Percentiles rank a stretch among this genome's conserved stretches.
Conservation (phyloP, 2,329 filamentous ascomycete species). For the Furcasterigmium furcatum region DNA sequence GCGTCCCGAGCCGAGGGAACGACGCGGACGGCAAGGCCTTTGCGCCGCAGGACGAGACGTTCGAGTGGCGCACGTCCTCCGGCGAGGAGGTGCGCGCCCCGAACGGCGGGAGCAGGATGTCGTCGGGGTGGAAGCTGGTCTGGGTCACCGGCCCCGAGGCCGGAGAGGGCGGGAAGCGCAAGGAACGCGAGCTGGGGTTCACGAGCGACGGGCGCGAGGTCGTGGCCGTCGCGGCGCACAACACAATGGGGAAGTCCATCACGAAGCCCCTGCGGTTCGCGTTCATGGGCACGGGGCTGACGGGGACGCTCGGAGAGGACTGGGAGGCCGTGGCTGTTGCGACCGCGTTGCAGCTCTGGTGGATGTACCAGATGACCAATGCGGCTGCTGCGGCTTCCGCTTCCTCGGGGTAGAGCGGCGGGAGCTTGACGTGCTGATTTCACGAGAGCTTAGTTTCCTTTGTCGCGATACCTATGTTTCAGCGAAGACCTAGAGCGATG, state of each 20-base stretch:
- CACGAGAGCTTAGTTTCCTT: too few relatives aligned
- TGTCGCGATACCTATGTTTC: too few relatives aligned
- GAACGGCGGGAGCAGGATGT: slow-evolving; percentile 3
- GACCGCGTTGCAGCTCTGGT: slow-evolving; percentile 8
- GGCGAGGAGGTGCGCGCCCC: slow-evolving; percentile 10
- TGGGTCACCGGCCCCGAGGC: slow-evolving; percentile 1
- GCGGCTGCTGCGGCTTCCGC: not conserved
- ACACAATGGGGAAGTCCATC: slow-evolving; percentile 7
- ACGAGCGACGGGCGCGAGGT: slow-evolving; percentile 13
- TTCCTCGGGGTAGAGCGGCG: too few relatives aligned
- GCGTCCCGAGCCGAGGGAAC: not conserved
- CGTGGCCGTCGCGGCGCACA: slow-evolving; percentile 11
- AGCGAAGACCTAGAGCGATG: too few relatives aligned
- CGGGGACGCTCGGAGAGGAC: slow-evolving; percentile 8
- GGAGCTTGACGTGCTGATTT: too few relatives aligned
- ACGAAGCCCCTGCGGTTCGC: slow-evolving; percentile 8
- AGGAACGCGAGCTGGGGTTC: not conserved
- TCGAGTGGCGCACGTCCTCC: slow-evolving; percentile 10
- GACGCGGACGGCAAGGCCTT: not conserved
- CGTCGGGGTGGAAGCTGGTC: slow-evolving; percentile 12
- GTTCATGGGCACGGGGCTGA: slow-evolving; percentile 11
- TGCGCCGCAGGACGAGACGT: slow-evolving; percentile 3
- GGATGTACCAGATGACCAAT: not conserved
- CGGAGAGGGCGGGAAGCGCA: not conserved
- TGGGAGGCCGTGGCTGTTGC: slow-evolving; percentile 6